Evolutionary conservation across 148 eudicot species (phyloP).

Genomic region (Vaccinium myrtillus): DNA sequence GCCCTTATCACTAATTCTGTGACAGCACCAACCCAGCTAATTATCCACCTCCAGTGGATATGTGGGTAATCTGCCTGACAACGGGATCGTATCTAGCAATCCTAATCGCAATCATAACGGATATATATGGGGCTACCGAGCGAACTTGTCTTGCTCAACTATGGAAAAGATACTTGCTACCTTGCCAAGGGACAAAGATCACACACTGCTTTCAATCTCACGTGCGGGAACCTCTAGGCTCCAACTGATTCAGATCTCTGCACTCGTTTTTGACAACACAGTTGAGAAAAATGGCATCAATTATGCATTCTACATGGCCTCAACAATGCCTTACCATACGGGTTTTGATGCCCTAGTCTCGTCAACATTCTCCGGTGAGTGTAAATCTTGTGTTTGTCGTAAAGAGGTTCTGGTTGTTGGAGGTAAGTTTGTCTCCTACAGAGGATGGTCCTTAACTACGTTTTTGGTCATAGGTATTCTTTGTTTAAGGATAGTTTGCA

Average conservation of each 20-base stretch:
- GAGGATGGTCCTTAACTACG: slow-evolving; percentile 52
- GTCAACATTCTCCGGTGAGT: slow-evolving; percentile 50
- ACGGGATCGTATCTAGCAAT: slow-evolving; percentile 31
- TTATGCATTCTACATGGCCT: slow-evolving; percentile 44
- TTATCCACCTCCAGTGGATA: slow-evolving; percentile 36
- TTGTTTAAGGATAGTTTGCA: slow-evolving; percentile 36
- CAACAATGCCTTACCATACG: slow-evolving; percentile 58
- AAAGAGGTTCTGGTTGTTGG: slow-evolving; percentile 36
- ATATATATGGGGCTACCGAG: slow-evolving; percentile 17
- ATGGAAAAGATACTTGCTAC: slow-evolving; percentile 37
- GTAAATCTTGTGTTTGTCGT: slow-evolving; percentile 49
- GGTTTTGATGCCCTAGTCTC: slow-evolving; percentile 48
- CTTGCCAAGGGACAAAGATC: slow-evolving; percentile 46
- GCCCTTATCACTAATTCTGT: slow-evolving; percentile 66
- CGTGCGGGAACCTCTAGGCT: slow-evolving; percentile 41
- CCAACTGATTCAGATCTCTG: slow-evolving; percentile 45
- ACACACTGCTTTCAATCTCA: slow-evolving; percentile 34
- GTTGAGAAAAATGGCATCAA: slow-evolving; percentile 31
- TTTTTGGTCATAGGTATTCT: slow-evolving; percentile 37
- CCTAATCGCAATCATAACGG: slow-evolving; percentile 20
- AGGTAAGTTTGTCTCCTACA: slow-evolving; percentile 34
- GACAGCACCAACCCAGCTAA: slow-evolving; percentile 41
- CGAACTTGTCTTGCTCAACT: slow-evolving; percentile 19
- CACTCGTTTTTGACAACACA: slow-evolving; percentile 35
- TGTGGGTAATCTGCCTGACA: slow-evolving; percentile 17